A percentile compares a stretch with the other conserved stretches of the same genome.
phyloP scores from a whole-genome alignment of 1,139 yeast genomes.

The Nematodospora anomalae region DNA sequence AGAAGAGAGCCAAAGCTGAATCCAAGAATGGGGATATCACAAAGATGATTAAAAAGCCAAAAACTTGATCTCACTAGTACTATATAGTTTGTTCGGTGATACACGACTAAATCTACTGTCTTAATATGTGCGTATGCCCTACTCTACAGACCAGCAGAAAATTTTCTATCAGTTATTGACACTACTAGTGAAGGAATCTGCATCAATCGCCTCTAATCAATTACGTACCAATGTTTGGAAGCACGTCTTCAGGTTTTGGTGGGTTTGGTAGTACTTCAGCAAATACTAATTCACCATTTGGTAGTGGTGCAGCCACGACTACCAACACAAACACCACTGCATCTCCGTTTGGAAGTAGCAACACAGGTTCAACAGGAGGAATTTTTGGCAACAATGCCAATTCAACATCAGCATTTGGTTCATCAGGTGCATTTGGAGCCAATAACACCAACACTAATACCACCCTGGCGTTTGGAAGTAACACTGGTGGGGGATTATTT shows the following conservation, averaged over 20 bases:
- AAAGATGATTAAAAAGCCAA: conserved; percentile 16
- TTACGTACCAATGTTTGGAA: conserved; percentile 41
- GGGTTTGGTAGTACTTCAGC: conserved; percentile 51
- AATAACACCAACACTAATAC: conserved; percentile 14
- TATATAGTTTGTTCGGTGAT: conserved; percentile 1
- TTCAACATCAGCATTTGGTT: conserved; percentile 15
- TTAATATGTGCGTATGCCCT: too few species aligned
- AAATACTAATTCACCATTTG: conserved; percentile 35
- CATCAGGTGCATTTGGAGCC: conserved; percentile 21
- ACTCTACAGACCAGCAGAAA: conserved; percentile 3
- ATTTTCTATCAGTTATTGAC: conserved; percentile 1
- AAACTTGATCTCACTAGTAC: conserved; percentile 12
- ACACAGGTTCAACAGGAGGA: conserved; percentile 16
- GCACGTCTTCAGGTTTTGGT: conserved; percentile 57
- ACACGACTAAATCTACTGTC: conserved; percentile 2
- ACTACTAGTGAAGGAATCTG: too few species aligned
- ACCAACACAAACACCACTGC: conserved; percentile 19
- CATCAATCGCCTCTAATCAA: conserved; percentile 5
- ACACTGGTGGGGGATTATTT: conserved; percentile 28
- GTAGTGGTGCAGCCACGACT: conserved; percentile 18
- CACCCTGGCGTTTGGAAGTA: conserved; percentile 19
- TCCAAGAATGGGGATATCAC: conserved; percentile 16
- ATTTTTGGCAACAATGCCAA: conserved; percentile 14
- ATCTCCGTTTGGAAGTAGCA: conserved; percentile 37
- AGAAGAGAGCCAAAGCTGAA: conserved; percentile 22